A percentile compares a stretch with the other conserved stretches of the same genome.
Conservation (phyloP, 164 flowering plant species). For the Tetracentron sinense region DNA sequence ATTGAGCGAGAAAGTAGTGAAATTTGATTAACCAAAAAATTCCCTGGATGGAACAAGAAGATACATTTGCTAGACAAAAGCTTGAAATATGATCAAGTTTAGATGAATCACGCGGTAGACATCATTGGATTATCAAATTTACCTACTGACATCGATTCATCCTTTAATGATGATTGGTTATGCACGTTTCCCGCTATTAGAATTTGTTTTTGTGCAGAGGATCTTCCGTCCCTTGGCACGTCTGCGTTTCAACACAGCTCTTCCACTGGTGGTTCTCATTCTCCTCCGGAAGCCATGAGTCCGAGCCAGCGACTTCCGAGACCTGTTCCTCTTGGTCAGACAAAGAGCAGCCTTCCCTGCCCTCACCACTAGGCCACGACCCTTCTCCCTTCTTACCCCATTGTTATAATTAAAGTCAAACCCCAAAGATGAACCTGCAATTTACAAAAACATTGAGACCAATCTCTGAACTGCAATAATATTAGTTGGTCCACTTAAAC, state of each 20-base stretch:
- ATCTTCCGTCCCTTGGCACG: conserved; percentile 84
- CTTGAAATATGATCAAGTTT: not conserved
- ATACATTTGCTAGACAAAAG: conserved; percentile 10
- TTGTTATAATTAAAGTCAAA: conserved; percentile 34
- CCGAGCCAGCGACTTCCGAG: conserved; percentile 83
- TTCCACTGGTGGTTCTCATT: conserved; percentile 86
- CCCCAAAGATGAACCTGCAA: conserved; percentile 65
- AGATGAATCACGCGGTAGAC: conserved; percentile 8
- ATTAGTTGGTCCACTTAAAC: no score
- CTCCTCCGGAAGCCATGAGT: conserved; percentile 86
- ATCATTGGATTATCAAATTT: conserved; percentile 8
- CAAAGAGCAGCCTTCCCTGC: conserved; percentile 72
- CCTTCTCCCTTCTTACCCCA: conserved; percentile 25
- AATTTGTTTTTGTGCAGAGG: conserved; percentile 76
- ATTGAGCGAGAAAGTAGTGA: no score
- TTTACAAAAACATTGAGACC: not conserved
- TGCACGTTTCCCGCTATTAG: conserved; percentile 56
- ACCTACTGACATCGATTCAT: conserved; percentile 10
- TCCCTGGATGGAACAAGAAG: no score
- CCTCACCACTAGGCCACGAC: conserved; percentile 56
- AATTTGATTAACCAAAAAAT: no score
- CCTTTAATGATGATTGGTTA: conserved; percentile 7
- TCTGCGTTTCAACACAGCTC: conserved; percentile 72
- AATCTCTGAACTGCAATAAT: not conserved
- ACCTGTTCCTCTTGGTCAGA: conserved; percentile 79